A percentile compares a stretch with the other conserved stretches of the same genome.
These are phyloP conservation scores for Wickerhamiella vanderwaltii DNA, from an alignment of 805 yeast species.

Conservation along the genomic window DNA sequence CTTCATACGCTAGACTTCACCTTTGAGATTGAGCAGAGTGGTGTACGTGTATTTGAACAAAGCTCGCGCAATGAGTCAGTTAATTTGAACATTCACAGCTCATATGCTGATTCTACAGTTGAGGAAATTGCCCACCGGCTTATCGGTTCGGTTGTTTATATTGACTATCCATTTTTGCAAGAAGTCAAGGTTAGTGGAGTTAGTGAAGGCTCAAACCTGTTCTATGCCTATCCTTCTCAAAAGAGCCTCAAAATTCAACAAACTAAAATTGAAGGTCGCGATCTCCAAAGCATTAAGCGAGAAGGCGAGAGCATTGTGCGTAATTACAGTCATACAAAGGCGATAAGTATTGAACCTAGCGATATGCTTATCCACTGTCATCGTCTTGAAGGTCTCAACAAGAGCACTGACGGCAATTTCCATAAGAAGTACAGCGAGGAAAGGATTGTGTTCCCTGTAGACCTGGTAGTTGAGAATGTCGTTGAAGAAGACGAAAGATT, in stretches of 20 bases:
- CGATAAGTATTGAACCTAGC: conserved; percentile 44
- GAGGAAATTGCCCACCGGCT: conserved; percentile 56
- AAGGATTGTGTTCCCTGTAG: conserved; percentile 57
- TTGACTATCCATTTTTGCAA: conserved; percentile 82
- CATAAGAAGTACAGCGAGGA: conserved; percentile 53
- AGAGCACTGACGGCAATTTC: conserved; percentile 60
- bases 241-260: conserved; percentile 20
- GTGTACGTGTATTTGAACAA: conserved; percentile 67
- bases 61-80: conserved; percentile 77
- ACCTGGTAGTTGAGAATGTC: conserved; percentile 65
- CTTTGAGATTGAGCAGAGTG: conserved; percentile 42
- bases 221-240: neutral
- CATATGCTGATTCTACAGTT: conserved; percentile 31
- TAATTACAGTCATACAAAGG: conserved; percentile 38
- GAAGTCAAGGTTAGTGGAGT: conserved; percentile 64
- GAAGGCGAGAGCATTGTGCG: conserved; percentile 32
- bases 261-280: conserved; percentile 37
- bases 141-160: conserved; percentile 51
- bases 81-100: conserved; percentile 48
- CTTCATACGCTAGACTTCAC: conserved; percentile 56
- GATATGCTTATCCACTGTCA: conserved; percentile 56
- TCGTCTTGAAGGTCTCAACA: conserved; percentile 63
- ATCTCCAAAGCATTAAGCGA: conserved; percentile 24
- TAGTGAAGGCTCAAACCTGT: conserved; percentile 34
- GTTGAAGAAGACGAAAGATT: conserved; percentile 62